Base-by-base conservation (phyloP, 805 yeast genomes). In the Candida glaebosa region DNA sequence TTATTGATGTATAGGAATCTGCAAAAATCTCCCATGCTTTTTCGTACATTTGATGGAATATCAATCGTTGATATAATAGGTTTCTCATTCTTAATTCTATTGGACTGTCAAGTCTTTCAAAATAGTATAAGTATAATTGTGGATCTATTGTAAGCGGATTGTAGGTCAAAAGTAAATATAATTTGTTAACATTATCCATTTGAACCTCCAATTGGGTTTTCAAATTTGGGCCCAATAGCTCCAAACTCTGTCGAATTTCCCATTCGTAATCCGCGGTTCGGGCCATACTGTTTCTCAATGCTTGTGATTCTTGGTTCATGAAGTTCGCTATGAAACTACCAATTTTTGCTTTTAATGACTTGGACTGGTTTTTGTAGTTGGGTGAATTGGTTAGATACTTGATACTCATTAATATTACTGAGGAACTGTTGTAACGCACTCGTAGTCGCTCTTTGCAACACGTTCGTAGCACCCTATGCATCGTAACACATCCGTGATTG, bases 81-180 rank as follows among this genome's bases (percentile, higher is more conserved):
- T 44, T 43, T 37, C 53, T 49, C 36, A 51, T 42, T 6, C 45
- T 46, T 14, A 47, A 53, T 28, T 54, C 57, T 10, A 60, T 40
- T 4, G 50, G 49, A 3, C 45, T 45, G 18, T 48, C 53, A 22
- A 52, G 24, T 17, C 44, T 37, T 9, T 49, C 42, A 38, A 51
- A 47, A 34, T 51, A 50, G 24, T 54, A 43, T 8, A 56, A 31
- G 38, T 66, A 58, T 18, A 58, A 44, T 16, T 50, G 42, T 7
- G 70, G 67, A 26, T 56, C 56, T 7, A 69, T 55, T n/a, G 52
- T 42, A 16, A 54, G 44, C 1, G 73, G 71, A 37, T 58, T 60
- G 45, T 56, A 60, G 2, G 63, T 53, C 28, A 67, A 51, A 19
- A 64, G 43, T n/a, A 57, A 44, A 18, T 52, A 47, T 16, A 69